Evolutionary conservation across 2,329 filamentous ascomycete genomes (phyloP).

Genomic region (Arthrobotrys pseudoclavata): DNA sequence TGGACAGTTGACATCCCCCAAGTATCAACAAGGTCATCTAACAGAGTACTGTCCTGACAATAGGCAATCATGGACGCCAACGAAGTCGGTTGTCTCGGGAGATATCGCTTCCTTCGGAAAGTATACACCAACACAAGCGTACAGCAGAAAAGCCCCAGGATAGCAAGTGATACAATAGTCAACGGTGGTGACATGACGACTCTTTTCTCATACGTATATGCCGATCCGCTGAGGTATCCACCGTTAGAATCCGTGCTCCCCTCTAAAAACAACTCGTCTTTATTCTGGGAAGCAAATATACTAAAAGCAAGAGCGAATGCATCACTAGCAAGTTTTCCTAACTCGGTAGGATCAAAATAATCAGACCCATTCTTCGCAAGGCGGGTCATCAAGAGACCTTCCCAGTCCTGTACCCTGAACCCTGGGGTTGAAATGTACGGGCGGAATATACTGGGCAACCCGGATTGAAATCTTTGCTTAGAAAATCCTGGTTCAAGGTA

Average conservation of each 20-base stretch:
- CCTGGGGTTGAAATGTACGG: background rate
- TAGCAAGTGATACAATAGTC: constrained; percentile 12
- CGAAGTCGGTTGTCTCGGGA: constrained; percentile 34
- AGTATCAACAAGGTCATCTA: constrained; percentile 29
- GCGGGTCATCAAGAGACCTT: constrained; percentile 27
- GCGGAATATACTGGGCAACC: background rate
- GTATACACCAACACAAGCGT: constrained; percentile 30
- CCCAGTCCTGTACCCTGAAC: constrained; percentile 27
- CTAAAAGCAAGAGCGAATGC: constrained; percentile 26
- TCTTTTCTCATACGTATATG: constrained; percentile 23
- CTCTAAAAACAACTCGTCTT: constrained; percentile 3
- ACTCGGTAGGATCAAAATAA: constrained; percentile 7
- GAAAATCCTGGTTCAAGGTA: constrained; percentile 10
- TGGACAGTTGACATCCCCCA: constrained; percentile 21
- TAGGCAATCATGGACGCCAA: constrained; percentile 36
- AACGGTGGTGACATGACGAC: constrained; percentile 29
- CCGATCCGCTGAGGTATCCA: background rate
- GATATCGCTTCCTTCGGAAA: constrained; percentile 22
- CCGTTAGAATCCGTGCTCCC: no score
- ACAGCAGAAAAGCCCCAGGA: constrained; percentile 29
- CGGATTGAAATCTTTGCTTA: background rate
- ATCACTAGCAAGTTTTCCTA: constrained; percentile 12
- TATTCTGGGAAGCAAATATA: constrained; percentile 33
- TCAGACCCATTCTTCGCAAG: constrained; percentile 3
- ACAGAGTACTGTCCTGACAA: constrained; percentile 25